Conservation (phyloP, 306 rosid genomes). For the Vigna trinervia region DNA sequence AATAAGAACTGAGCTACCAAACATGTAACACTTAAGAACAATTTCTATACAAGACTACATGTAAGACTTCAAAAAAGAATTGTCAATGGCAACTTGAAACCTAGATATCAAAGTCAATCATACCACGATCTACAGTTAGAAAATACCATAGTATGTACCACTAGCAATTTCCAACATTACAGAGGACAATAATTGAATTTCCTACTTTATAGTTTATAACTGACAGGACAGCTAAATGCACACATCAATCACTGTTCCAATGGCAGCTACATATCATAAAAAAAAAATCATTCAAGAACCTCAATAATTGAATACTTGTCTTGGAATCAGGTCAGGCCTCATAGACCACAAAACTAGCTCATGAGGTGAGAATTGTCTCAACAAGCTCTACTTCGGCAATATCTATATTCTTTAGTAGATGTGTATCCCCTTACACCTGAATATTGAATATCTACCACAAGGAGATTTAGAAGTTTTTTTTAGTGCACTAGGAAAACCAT, state of each 20-base stretch:
- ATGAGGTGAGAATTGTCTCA: background rate
- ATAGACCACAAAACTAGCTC: background rate
- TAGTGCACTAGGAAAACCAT: background rate
- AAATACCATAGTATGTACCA: background rate
- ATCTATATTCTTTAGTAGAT: background rate
- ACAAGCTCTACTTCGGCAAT: background rate
- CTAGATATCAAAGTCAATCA: constrained; percentile 21
- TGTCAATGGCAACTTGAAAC: constrained; percentile 16
- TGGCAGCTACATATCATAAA: background rate
- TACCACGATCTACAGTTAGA: background rate
- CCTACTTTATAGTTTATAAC: constrained; percentile 6
- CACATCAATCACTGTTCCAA: constrained; percentile 8
- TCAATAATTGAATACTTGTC: background rate
- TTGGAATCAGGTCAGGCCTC: background rate
- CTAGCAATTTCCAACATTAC: background rate
- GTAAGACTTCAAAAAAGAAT: background rate
- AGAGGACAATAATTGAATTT: background rate
- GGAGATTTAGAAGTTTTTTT: background rate
- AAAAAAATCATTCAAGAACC: constrained; percentile 5
- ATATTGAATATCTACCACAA: background rate
- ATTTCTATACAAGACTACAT: constrained; percentile 3
- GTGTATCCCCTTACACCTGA: background rate
- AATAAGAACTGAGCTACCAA: constrained; percentile 33
- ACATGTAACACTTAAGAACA: background rate
- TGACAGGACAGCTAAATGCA: constrained; percentile 12